phyloP scores from a whole-genome alignment of 2,329 filamentous ascomycete species.

The Fragosphaeria purpurea region DNA sequence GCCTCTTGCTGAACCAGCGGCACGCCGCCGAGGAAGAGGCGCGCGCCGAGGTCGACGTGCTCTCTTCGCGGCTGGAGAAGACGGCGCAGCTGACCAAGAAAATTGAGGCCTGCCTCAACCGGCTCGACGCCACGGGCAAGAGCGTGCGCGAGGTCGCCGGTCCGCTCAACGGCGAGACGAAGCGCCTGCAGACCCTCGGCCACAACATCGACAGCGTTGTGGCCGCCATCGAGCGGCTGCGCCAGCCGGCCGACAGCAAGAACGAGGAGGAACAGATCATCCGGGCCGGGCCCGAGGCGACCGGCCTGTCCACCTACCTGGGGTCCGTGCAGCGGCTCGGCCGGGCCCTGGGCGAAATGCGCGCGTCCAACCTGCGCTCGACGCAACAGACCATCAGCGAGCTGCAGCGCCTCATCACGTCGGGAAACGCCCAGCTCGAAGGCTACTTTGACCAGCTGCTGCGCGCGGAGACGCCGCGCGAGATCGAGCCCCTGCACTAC shows the following conservation, averaged over 20 bases:
- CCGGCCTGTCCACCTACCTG: constrained; percentile 75
- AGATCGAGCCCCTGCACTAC: constrained; percentile 82
- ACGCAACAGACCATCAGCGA: constrained; percentile 85
- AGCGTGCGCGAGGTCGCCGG: constrained; percentile 87
- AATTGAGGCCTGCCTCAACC: constrained; percentile 77
- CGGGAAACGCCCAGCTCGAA: constrained; percentile 75
- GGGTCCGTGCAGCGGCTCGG: constrained; percentile 82
- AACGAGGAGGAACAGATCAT: constrained; percentile 88
- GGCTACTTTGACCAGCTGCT: constrained; percentile 72
- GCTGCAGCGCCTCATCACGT: constrained; percentile 64
- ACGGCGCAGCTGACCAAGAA: constrained; percentile 90
- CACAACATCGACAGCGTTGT: constrained; percentile 82
- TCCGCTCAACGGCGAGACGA: constrained; percentile 86
- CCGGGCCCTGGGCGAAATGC: constrained; percentile 74
- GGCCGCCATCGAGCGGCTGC: constrained; percentile 75
- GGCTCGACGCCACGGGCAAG: constrained; percentile 79
- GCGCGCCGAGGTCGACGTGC: constrained; percentile 58
- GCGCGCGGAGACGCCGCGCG: constrained; percentile 61
- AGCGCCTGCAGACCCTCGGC: constrained; percentile 76
- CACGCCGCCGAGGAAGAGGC: constrained; percentile 56
- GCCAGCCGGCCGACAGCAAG: constrained; percentile 86
- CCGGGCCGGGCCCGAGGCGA: constrained; percentile 72
- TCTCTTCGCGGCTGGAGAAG: constrained; percentile 73
- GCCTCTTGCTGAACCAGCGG: constrained; percentile 19
- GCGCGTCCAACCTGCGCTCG: constrained; percentile 78